Conservation (phyloP, 2,329 filamentous ascomycete genomes). For the Ascochyta fabae region DNA sequence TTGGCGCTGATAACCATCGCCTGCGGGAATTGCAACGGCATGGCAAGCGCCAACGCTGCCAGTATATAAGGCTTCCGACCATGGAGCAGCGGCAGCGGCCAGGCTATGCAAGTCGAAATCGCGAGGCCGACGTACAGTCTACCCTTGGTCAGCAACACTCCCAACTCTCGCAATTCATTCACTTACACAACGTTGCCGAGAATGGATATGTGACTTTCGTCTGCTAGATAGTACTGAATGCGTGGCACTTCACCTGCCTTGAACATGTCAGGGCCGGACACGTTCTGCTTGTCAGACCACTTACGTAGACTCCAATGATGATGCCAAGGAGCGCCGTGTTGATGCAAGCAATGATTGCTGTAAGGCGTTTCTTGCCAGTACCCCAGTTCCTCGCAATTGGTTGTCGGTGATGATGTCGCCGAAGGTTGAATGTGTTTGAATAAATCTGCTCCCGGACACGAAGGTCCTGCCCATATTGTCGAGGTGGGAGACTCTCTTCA, state of each 20-base stretch:
- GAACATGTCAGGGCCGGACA: slow-evolving; percentile 21
- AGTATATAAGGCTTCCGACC: slow-evolving; percentile 80
- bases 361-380: slow-evolving; percentile 69
- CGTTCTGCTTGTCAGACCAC: slow-evolving; percentile 11
- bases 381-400: slow-evolving; percentile 78
- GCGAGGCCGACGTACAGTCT: slow-evolving; percentile 73
- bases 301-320: slow-evolving; percentile 72
- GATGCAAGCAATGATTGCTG: slow-evolving; percentile 72
- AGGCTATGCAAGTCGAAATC: slow-evolving; percentile 71
- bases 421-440: slow-evolving; percentile 51
- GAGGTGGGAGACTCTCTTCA: slow-evolving; percentile 20
- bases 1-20: slow-evolving; percentile 67
- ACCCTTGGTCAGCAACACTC: slow-evolving; percentile 3
- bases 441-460: slow-evolving; percentile 31
- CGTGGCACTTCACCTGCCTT: slow-evolving; percentile 75
- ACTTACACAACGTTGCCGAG: slow-evolving; percentile 71
- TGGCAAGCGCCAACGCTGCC: slow-evolving; percentile 68
- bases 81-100: slow-evolving; percentile 77
- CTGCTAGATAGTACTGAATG: slow-evolving; percentile 78
- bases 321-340: slow-evolving; percentile 75
- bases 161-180: background rate
- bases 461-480: slow-evolving; percentile 27
- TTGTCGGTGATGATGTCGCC: slow-evolving; percentile 60
- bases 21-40: slow-evolving; percentile 78
- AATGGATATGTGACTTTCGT: slow-evolving; percentile 70